Base-by-base conservation (phyloP, 2,329 filamentous ascomycete species). In the Pseudocercospora fuligena region DNA sequence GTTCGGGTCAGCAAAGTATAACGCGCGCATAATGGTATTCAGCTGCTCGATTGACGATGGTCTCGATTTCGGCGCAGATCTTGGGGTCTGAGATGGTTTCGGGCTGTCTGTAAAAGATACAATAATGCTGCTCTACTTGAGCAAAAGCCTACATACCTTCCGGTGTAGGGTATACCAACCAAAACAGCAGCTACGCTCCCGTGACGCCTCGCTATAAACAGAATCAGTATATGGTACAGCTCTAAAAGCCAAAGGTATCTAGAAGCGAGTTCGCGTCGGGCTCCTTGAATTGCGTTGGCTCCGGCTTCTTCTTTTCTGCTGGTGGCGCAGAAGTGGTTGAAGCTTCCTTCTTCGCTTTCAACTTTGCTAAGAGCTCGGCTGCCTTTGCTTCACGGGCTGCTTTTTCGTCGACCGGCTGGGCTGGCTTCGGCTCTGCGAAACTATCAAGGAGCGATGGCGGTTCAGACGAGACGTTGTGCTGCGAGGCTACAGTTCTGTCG, bases 191-290 rank as follows among this genome's bases (percentile, higher is more conserved):
- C 33, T 3, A 16, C 11, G 14, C 14, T 16, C 46, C 19, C 12
- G 12, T 8, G 27, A 54, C 51, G 51, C 51, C 51, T 54, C 51
- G 51, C 51, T 54, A 29, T n/a, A 2, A 54, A n/a, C 12, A 25
- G 6, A 54, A 54, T 54, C 12, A 31, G 51, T 14, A 54, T 29
- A 40, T 19, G 1, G 5, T 25, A 9, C 33, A 21, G 8, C 33
- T 56, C 36, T 47, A 98, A 77, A 98, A 95, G 1, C 94, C 94
- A 85, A 98, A 98, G 78, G 88, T 94, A 83, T 98, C 94, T 73
- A 98, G 83, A 75, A 99, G 80, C 66, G 92, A 94, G 77, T 88
- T 92, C 29, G 92, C 87, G 81, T 97, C 93, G n/a, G 95, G 95
- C 79, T 99, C 95, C 73, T 96, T 86, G 77, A 98, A 98, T 69